These are phyloP conservation scores for Massarina eburnea DNA, from an alignment of 2,329 filamentous ascomycete species.

Conservation along the genomic window DNA sequence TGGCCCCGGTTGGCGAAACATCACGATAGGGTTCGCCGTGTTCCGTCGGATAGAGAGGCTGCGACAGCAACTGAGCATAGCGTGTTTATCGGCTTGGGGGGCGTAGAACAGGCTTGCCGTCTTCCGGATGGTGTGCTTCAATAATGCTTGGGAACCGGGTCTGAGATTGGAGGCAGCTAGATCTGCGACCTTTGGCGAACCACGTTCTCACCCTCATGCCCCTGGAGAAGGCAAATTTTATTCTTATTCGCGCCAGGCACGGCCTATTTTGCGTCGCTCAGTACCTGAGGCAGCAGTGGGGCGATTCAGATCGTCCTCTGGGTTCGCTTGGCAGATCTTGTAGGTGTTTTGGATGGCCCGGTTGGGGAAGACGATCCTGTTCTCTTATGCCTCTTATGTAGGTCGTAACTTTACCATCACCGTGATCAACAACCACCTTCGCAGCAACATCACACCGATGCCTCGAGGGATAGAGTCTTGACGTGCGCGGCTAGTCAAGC, in stretches of 20 bases:
- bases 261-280: not conserved
- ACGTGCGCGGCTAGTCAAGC: not conserved
- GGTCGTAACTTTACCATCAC: not conserved
- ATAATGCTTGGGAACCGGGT: slow-evolving; percentile 2
- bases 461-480: not conserved
- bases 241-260: not conserved
- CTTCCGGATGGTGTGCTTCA: slow-evolving; percentile 13
- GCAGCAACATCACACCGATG: not conserved
- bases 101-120: slow-evolving; percentile 17
- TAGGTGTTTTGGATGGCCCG: slow-evolving; percentile 22
- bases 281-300: slow-evolving; percentile 26
- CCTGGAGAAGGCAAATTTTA: slow-evolving; percentile 8
- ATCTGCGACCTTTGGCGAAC: slow-evolving; percentile 26
- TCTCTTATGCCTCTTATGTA: no score
- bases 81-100: slow-evolving; percentile 27
- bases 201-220: slow-evolving; percentile 14
- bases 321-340: slow-evolving; percentile 21
- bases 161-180: slow-evolving; percentile 6
- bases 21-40: not conserved
- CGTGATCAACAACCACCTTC: not conserved
- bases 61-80: not conserved
- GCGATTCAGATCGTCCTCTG: slow-evolving; percentile 17
- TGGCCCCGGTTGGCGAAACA: slow-evolving; percentile 8
- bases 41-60: slow-evolving; percentile 6
- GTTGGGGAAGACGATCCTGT: not conserved